phyloP scores from a whole-genome alignment of 495 filamentous ascomycete species.

The Melanomma pulvis-pyrius region DNA sequence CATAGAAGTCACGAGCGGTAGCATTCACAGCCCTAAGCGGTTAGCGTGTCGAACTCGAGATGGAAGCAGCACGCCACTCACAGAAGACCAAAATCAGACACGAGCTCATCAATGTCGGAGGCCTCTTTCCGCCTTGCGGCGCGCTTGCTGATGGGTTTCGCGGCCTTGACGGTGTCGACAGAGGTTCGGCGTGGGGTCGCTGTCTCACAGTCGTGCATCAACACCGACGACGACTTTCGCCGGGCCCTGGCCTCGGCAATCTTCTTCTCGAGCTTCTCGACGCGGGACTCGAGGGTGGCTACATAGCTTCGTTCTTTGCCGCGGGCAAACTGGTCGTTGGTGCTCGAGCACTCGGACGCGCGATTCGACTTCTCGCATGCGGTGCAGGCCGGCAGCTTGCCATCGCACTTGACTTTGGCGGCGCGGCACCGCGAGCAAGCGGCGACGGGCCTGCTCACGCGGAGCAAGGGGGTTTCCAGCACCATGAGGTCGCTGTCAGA shows the following conservation, averaged over 20 bases:
- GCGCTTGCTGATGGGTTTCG: slow-evolving; percentile 35
- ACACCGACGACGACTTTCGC: slow-evolving; percentile 55
- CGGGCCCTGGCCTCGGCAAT: slow-evolving; percentile 62
- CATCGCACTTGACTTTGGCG: slow-evolving; percentile 95
- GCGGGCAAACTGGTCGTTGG: slow-evolving; percentile 89
- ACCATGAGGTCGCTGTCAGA: slow-evolving; percentile 40
- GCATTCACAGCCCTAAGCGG: slow-evolving; percentile 77
- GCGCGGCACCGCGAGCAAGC: slow-evolving; percentile 90
- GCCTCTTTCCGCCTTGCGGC: slow-evolving; percentile 45
- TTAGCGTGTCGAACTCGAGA: neutral
- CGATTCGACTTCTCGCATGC: slow-evolving; percentile 86
- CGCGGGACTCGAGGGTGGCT: slow-evolving; percentile 82
- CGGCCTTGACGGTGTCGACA: slow-evolving; percentile 31
- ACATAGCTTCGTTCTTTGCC: slow-evolving; percentile 96
- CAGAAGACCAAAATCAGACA: slow-evolving; percentile 51
- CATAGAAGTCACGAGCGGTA: slow-evolving; percentile 87
- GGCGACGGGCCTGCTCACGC: slow-evolving; percentile 87
- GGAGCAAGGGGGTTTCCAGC: slow-evolving; percentile 76
- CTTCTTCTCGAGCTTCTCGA: slow-evolving; percentile 80
- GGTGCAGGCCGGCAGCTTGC: slow-evolving; percentile 89
- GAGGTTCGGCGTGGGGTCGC: slow-evolving; percentile 39
- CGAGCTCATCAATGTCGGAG: slow-evolving; percentile 49
- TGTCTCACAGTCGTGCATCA: slow-evolving; percentile 42
- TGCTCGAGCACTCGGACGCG: slow-evolving; percentile 81
- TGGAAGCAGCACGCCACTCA: slow-evolving; percentile 23